A percentile compares a stretch with the other conserved stretches of the same genome.
phyloP scores from a whole-genome alignment of 805 yeast species.

The Ogataea pilisensis region DNA sequence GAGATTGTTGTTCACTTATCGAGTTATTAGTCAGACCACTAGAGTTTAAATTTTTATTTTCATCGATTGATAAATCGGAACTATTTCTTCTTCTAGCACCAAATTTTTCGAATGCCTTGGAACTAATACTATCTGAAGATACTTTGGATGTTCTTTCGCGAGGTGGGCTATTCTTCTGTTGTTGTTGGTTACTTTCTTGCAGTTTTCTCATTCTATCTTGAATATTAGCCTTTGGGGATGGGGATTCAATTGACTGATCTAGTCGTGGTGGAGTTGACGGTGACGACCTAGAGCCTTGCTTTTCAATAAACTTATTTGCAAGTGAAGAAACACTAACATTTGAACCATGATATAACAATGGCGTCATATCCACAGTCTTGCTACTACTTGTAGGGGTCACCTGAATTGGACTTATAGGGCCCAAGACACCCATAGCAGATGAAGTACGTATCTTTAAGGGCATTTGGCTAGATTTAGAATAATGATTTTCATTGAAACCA shows the following conservation, averaged over 20 bases:
- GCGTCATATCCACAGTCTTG: neutral
- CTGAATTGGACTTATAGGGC: slow-evolving; percentile 13
- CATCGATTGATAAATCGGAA: neutral
- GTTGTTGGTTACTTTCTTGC: slow-evolving; percentile 17
- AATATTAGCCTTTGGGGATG: slow-evolving; percentile 21
- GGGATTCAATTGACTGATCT: too few relatives aligned
- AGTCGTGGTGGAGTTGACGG: neutral
- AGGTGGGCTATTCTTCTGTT: slow-evolving; percentile 8
- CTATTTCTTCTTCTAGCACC: slow-evolving; percentile 24
- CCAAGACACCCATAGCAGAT: neutral
- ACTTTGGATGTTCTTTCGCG: slow-evolving; percentile 11
- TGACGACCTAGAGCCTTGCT: too few relatives aligned
- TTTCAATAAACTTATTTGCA: slow-evolving; percentile 26
- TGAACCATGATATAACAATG: neutral
- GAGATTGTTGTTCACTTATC: too few relatives aligned
- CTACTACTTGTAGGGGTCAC: slow-evolving; percentile 10
- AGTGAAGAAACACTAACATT: slow-evolving; percentile 25
- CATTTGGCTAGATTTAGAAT: neutral
- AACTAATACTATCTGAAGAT: slow-evolving; percentile 1
- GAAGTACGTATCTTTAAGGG: slow-evolving; percentile 1
- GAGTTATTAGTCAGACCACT: too few relatives aligned
- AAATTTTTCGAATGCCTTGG: slow-evolving; percentile 29
- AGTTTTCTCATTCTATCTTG: slow-evolving; percentile 26
- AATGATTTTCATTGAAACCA: neutral
- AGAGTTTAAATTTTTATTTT: neutral